phyloP scores from a whole-genome alignment of 1,139 yeast species.

The Geotrichum siamense region DNA sequence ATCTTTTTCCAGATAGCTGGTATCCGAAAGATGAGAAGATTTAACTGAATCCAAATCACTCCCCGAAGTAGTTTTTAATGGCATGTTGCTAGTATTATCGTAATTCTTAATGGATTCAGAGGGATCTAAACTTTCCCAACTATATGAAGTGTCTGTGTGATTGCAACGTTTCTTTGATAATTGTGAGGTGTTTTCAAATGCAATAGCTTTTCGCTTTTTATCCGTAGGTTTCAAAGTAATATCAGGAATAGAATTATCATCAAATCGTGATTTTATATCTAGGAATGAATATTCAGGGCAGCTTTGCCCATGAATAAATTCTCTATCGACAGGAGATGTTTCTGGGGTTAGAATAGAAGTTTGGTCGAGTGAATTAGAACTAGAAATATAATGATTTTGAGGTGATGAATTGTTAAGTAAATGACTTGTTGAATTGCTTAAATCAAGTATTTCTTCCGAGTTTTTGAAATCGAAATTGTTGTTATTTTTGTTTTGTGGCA shows the following conservation, averaged over 20 bases:
- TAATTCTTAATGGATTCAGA: not conserved
- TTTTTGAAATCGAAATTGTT: not conserved
- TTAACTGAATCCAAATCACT: not conserved
- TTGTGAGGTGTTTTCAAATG: not conserved
- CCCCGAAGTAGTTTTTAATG: not conserved
- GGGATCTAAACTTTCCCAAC: not conserved
- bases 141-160: not conserved
- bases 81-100: too few relatives aligned
- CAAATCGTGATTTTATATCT: too few relatives aligned
- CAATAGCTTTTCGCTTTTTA: not conserved
- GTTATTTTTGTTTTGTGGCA: not conserved
- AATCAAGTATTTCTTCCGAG: not conserved
- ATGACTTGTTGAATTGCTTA: not conserved
- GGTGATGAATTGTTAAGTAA: not conserved
- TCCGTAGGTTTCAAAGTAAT: too few relatives aligned
- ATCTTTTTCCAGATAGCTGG: not conserved
- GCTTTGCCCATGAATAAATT: too few relatives aligned
- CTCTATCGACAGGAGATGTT: too few relatives aligned
- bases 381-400: not conserved
- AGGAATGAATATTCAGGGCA: too few relatives aligned
- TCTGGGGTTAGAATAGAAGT: too few relatives aligned
- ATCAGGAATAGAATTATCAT: too few relatives aligned
- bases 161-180: not conserved
- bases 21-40: too few relatives aligned
- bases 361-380: too few relatives aligned